Conservation (phyloP, 2,329 filamentous ascomycete species). For the Botrytis porri region DNA sequence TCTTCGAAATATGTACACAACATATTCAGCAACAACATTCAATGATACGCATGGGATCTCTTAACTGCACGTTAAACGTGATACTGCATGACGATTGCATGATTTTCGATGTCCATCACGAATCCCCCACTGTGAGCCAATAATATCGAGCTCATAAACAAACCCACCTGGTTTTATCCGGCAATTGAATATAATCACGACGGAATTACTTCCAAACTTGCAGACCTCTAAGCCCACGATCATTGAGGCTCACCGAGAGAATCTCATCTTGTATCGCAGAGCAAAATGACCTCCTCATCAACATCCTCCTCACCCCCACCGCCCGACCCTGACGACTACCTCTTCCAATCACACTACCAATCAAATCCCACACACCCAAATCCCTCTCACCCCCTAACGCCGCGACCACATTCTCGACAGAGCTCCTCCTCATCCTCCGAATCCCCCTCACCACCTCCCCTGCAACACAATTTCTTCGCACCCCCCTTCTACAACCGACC, state of each 20-base stretch:
- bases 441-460: constrained; percentile 36
- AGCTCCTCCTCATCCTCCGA: background rate
- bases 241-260: no score
- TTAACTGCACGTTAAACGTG: background rate
- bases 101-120: background rate
- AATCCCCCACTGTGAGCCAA: background rate
- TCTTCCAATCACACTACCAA: constrained; percentile 10
- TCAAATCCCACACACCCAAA: background rate
- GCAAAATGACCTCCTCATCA: constrained; percentile 16
- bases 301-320: constrained; percentile 9
- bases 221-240: background rate
- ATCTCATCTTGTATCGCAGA: background rate
- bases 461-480: constrained; percentile 52
- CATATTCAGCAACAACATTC: background rate
- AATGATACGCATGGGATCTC: background rate
- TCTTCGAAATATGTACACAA: background rate
- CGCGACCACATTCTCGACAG: background rate
- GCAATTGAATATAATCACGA: background rate
- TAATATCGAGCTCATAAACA: background rate
- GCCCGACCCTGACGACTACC: constrained; percentile 11
- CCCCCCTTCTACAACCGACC: constrained; percentile 97
- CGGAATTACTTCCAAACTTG: background rate
- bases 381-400: background rate
- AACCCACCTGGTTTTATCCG: background rate
- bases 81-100: background rate